phyloP scores from a whole-genome alignment of 2,329 filamentous ascomycete species.

The Claviceps africana region DNA sequence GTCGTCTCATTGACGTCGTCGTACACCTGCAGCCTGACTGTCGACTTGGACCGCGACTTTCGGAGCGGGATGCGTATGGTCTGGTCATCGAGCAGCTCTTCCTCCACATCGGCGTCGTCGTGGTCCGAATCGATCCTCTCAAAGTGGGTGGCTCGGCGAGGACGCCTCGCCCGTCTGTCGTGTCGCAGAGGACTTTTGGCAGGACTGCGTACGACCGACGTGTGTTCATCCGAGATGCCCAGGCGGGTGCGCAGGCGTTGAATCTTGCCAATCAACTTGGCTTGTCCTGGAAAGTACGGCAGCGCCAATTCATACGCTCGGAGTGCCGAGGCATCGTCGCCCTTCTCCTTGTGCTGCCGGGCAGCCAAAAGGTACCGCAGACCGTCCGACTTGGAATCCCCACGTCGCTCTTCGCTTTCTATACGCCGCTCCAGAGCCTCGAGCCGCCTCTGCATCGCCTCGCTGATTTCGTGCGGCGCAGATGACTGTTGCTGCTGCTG shows the following conservation, averaged over 20 bases:
- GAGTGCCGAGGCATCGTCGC: constrained; percentile 64
- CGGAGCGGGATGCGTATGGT: constrained; percentile 10
- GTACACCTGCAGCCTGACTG: constrained; percentile 12
- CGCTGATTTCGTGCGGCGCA: constrained; percentile 43
- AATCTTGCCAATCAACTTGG: constrained; percentile 61
- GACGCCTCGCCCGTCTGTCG: constrained; percentile 1
- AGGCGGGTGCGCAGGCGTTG: constrained; percentile 44
- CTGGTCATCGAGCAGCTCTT: constrained; percentile 13
- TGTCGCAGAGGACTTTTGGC: constrained; percentile 2
- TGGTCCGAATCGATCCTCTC: not conserved
- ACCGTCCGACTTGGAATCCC: constrained; percentile 67
- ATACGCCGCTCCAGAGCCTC: constrained; percentile 81
- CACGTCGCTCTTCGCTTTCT: constrained; percentile 44
- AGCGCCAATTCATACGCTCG: constrained; percentile 76
- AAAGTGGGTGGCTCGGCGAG: not conserved
- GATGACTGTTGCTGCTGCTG: constrained; percentile 16
- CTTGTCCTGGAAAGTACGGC: constrained; percentile 74
- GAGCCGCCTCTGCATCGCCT: constrained; percentile 66
- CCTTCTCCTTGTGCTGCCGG: constrained; percentile 74
- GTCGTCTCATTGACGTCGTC: constrained; percentile 16
- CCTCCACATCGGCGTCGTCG: constrained; percentile 13
- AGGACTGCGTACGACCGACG: constrained; percentile 1
- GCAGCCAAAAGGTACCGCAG: constrained; percentile 80
- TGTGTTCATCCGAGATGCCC: constrained; percentile 11
- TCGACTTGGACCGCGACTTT: constrained; percentile 3